These are phyloP conservation scores for Recurvomyces mirabilis DNA, from an alignment of 495 filamentous ascomycete species.

Conservation along the genomic window DNA sequence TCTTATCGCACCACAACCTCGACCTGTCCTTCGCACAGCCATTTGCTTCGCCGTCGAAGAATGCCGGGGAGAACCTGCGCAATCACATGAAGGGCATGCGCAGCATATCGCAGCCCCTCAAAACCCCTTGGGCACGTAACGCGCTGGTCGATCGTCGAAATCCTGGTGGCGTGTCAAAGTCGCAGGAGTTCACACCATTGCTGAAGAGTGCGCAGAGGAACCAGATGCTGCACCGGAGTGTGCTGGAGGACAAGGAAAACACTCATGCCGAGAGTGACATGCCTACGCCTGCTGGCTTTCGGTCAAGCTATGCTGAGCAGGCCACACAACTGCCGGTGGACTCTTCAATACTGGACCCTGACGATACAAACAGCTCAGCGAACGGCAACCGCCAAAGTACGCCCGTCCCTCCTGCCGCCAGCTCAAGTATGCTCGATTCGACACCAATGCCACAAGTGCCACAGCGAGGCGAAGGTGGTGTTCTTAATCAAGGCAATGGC, in stretches of 20 bases:
- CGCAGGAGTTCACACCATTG: constrained; percentile 78
- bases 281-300: constrained; percentile 60
- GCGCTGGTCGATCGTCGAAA: constrained; percentile 60
- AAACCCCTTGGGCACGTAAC: constrained; percentile 56
- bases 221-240: constrained; percentile 45
- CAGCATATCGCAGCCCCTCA: constrained; percentile 47
- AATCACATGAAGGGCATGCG: constrained; percentile 49
- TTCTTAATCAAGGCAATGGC: constrained; percentile 72
- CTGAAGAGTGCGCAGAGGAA: constrained; percentile 82
- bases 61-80: constrained; percentile 45
- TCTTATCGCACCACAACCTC: constrained; percentile 51
- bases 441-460: constrained; percentile 65
- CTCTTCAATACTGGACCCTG: constrained; percentile 54
- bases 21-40: constrained; percentile 74
- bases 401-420: constrained; percentile 57
- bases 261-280: constrained; percentile 36
- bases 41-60: constrained; percentile 74
- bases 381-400: constrained; percentile 45
- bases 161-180: constrained; percentile 44
- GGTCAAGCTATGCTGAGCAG: constrained; percentile 48
- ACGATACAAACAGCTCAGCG: constrained; percentile 46
- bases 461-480: constrained; percentile 47
- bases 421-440: constrained; percentile 59
- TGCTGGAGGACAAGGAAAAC: constrained; percentile 35
- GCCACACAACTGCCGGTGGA: constrained; percentile 41